Evolutionary conservation across 1,284 basidiomycete species (phyloP).

Genomic region (Rhizoctonia solani): DNA sequence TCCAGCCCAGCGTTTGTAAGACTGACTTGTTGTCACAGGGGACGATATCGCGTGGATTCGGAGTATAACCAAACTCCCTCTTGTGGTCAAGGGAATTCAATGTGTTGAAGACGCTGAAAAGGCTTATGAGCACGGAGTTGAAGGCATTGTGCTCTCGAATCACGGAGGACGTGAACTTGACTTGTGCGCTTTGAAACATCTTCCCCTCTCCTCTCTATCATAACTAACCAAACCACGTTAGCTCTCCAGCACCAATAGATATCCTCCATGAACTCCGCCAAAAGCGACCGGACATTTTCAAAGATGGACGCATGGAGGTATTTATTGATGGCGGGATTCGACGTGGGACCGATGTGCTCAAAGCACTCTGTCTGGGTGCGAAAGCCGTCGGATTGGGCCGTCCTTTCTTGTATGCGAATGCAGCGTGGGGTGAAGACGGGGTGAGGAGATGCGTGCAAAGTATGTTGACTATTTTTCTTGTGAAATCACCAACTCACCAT

Average conservation of each 20-base stretch:
- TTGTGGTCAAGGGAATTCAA: slow-evolving; percentile 36
- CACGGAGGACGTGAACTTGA: slow-evolving; percentile 46
- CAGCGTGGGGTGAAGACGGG: slow-evolving; percentile 46
- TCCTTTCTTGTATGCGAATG: slow-evolving; percentile 51
- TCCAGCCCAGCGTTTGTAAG: slow-evolving; percentile 15
- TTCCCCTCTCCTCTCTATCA: not conserved
- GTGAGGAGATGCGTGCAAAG: slow-evolving; percentile 50
- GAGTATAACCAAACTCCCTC: slow-evolving; percentile 35
- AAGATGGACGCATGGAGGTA: slow-evolving; percentile 45
- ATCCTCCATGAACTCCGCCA: slow-evolving; percentile 49
- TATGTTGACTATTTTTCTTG: slow-evolving; percentile 42
- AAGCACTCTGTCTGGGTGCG: slow-evolving; percentile 53
- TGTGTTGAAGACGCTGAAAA: slow-evolving; percentile 45
- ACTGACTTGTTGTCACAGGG: slow-evolving; percentile 30
- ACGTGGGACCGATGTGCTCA: slow-evolving; percentile 52
- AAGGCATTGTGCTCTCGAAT: slow-evolving; percentile 50
- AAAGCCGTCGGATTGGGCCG: slow-evolving; percentile 50
- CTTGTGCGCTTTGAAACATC: slow-evolving; percentile 37
- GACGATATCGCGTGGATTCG: slow-evolving; percentile 39
- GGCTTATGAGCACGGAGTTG: slow-evolving; percentile 47
- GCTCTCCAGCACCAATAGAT: slow-evolving; percentile 49
- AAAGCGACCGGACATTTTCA: slow-evolving; percentile 47
- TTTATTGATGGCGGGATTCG: slow-evolving; percentile 52
- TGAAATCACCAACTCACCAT: not conserved
- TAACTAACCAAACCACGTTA: slow-evolving; percentile 34